Percentiles rank a stretch among this genome's conserved stretches.
Evolutionary conservation across 1,284 basidiomycete genomes (phyloP).

Genomic region (Puccinia novopanici): DNA sequence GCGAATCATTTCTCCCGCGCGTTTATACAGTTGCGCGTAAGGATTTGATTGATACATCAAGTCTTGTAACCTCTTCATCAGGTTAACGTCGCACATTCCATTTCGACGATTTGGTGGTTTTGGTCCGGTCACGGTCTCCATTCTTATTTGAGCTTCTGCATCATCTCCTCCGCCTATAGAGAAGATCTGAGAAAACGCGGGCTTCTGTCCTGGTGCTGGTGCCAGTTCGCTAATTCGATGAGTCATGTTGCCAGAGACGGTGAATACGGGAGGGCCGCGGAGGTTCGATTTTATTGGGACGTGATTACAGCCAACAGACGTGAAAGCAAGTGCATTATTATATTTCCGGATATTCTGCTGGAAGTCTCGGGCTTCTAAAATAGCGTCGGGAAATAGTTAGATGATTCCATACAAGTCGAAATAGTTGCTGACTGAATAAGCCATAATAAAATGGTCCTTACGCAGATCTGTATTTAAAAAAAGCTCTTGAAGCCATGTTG

Average conservation of each 20-base stretch:
- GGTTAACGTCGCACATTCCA: neutral
- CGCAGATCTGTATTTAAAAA: no score
- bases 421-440: neutral
- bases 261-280: neutral
- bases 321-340: slow-evolving; percentile 3
- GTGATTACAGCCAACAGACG: neutral
- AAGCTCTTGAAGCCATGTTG: neutral
- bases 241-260: neutral
- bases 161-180: neutral
- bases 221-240: neutral
- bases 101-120: neutral
- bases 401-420: no score
- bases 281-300: no score
- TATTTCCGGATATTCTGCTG: neutral
- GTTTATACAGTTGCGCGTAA: neutral
- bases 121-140: neutral
- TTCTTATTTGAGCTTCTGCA: neutral
- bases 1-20: neutral
- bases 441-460: no score
- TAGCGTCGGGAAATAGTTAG: neutral
- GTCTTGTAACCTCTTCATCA: neutral
- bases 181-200: slow-evolving; percentile 15
- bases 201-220: neutral
- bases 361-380: neutral
- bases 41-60: neutral